Evolutionary conservation across 2,329 filamentous ascomycete genomes (phyloP).

Genomic region (Remersonia thermophila): DNA sequence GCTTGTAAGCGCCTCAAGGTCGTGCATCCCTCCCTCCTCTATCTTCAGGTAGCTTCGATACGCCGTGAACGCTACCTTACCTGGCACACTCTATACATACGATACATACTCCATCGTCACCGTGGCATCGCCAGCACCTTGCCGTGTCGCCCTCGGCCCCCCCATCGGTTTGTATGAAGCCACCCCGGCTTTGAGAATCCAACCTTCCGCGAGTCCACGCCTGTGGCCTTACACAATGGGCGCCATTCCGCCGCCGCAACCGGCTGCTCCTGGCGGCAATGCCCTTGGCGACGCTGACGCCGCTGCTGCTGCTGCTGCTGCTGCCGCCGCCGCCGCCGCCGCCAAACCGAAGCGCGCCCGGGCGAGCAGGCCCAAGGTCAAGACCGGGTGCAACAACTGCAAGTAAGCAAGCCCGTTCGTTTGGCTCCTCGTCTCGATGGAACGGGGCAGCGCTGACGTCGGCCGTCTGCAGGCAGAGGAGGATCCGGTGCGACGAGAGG

Average conservation of each 20-base stretch:
- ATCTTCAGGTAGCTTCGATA: no score
- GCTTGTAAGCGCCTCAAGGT: no score
- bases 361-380: constrained; percentile 49
- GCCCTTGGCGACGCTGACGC: constrained; percentile 17
- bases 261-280: constrained; percentile 1
- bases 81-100: no score
- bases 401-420: constrained; percentile 38
- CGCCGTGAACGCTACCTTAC: no score
- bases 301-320: constrained; percentile 3
- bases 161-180: no score
- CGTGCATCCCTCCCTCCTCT: no score
- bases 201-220: no score
- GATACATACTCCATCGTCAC: no score
- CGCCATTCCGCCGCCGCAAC: constrained; percentile 3
- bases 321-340: constrained; percentile 15
- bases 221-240: constrained; percentile 3
- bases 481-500: constrained; percentile 55
- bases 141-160: no score
- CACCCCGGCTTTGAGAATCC: no score
- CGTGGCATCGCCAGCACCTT: no score
- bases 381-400: constrained; percentile 55
- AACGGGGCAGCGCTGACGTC: constrained; percentile 6
- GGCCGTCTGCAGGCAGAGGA: constrained; percentile 34
- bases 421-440: constrained; percentile 2
- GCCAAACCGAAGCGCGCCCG: constrained; percentile 32